phyloP scores from a whole-genome alignment of 768 basidiomycete genomes.

The Russula earlei region DNA sequence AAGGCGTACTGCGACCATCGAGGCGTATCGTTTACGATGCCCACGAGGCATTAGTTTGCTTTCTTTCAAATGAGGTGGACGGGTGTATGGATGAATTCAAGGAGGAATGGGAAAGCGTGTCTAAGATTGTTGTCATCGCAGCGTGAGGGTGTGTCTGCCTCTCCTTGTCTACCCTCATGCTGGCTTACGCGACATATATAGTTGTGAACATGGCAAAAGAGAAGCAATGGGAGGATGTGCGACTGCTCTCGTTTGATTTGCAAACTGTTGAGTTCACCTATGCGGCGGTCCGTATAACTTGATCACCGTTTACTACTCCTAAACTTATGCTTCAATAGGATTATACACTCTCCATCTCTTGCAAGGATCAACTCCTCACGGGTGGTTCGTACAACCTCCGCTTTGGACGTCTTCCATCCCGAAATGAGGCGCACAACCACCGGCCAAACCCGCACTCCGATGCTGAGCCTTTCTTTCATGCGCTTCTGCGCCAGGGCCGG shows the following conservation, averaged over 20 bases:
- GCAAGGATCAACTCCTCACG: slow-evolving; percentile 56
- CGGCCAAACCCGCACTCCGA: slow-evolving; percentile 68
- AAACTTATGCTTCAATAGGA: slow-evolving; percentile 33
- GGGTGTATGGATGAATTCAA: slow-evolving; percentile 85
- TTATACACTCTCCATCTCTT: slow-evolving; percentile 70
- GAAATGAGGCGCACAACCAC: slow-evolving; percentile 20
- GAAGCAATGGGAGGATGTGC: slow-evolving; percentile 63
- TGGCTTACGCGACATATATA: slow-evolving; percentile 23
- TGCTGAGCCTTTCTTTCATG: slow-evolving; percentile 65
- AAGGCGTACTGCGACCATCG: slow-evolving; percentile 63
- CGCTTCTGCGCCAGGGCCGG: slow-evolving; percentile 58
- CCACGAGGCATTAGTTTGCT: slow-evolving; percentile 79
- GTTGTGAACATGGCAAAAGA: slow-evolving; percentile 78
- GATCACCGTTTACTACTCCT: background rate
- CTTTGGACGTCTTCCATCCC: slow-evolving; percentile 43
- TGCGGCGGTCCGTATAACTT: slow-evolving; percentile 36
- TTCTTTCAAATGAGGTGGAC: slow-evolving; percentile 78
- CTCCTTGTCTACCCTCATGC: background rate
- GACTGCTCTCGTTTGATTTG: slow-evolving; percentile 81
- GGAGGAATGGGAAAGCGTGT: slow-evolving; percentile 88
- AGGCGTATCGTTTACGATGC: slow-evolving; percentile 88
- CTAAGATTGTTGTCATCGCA: slow-evolving; percentile 93
- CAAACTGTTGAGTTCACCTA: slow-evolving; percentile 90
- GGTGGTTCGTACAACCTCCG: slow-evolving; percentile 67
- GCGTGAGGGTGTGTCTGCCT: slow-evolving; percentile 55